phyloP scores from a whole-genome alignment of 2,329 filamentous ascomycete genomes.

The Zymoseptoria ardabiliae region DNA sequence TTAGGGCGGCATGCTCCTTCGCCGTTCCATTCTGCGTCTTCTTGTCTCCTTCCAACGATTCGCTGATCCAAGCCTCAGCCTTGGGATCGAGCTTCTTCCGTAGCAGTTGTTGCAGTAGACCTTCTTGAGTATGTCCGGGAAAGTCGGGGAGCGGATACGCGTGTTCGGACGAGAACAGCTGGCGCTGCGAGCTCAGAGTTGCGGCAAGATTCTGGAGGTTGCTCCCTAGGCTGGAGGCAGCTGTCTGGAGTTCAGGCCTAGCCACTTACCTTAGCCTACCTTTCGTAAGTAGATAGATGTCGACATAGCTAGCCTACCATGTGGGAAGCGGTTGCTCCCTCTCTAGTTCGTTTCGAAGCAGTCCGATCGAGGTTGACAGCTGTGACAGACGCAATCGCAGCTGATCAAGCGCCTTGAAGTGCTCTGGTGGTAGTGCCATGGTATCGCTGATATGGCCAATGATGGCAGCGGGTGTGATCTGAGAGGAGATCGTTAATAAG shows the following conservation, averaged over 20 bases:
- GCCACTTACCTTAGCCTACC: neutral
- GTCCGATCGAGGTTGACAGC: slow-evolving; percentile 21
- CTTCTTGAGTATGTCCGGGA: slow-evolving; percentile 55
- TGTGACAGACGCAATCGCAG: slow-evolving; percentile 27
- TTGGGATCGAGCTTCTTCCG: slow-evolving; percentile 77
- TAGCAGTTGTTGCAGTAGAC: slow-evolving; percentile 60
- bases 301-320: slow-evolving; percentile 24
- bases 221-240: slow-evolving; percentile 32
- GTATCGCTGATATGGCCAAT: neutral
- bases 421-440: slow-evolving; percentile 21
- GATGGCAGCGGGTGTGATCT: no score
- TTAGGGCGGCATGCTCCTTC: slow-evolving; percentile 43
- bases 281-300: neutral
- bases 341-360: slow-evolving; percentile 22
- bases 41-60: slow-evolving; percentile 24
- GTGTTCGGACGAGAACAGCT: slow-evolving; percentile 62
- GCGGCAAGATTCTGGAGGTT: slow-evolving; percentile 62
- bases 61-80: slow-evolving; percentile 64
- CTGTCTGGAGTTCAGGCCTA: slow-evolving; percentile 27
- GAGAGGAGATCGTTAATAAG: no score
- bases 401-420: slow-evolving; percentile 26
- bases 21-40: slow-evolving; percentile 25
- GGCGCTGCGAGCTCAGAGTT: slow-evolving; percentile 56
- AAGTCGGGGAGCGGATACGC: slow-evolving; percentile 69
- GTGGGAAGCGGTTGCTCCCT: slow-evolving; percentile 26